These are phyloP conservation scores for Periconia sp. DNA, from an alignment of 2,329 filamentous ascomycete species.

Conservation along the genomic window DNA sequence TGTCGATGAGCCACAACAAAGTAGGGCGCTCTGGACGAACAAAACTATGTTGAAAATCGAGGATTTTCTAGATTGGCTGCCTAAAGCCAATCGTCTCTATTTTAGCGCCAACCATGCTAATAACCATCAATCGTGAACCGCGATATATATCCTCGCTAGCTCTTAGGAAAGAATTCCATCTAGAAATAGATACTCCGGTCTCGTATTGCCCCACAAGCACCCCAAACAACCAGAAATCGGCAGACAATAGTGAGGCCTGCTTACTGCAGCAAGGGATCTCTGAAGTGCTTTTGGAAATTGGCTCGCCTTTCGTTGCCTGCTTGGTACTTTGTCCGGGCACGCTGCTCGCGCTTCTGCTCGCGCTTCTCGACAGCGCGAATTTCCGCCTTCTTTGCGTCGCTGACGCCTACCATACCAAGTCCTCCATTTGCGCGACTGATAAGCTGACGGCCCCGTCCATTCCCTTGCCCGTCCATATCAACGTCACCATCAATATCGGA, in stretches of 20 bases:
- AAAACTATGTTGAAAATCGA: too few species aligned
- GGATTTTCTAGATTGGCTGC: too few species aligned
- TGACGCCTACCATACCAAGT: slow-evolving; percentile 77
- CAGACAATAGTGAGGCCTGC: background rate
- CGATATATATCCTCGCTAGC: too few species aligned
- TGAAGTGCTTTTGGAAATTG: slow-evolving; percentile 80
- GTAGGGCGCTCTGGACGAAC: too few species aligned
- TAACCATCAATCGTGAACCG: background rate
- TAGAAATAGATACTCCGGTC: background rate
- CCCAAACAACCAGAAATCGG: background rate
- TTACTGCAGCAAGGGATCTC: slow-evolving; percentile 63
- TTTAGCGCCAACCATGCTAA: background rate
- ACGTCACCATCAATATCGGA: slow-evolving; percentile 46
- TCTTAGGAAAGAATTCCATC: too few species aligned
- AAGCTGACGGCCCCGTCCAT: slow-evolving; percentile 44
- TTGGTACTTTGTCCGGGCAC: slow-evolving; percentile 64
- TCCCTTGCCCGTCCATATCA: slow-evolving; percentile 34
- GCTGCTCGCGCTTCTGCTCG: slow-evolving; percentile 68
- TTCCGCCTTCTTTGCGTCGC: slow-evolving; percentile 74
- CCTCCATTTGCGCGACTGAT: slow-evolving; percentile 75
- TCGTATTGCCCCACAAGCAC: background rate
- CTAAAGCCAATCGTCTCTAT: background rate
- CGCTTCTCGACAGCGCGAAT: slow-evolving; percentile 71
- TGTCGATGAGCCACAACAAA: too few species aligned
- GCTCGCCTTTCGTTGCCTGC: slow-evolving; percentile 73